Conservation (phyloP, 2,329 filamentous ascomycete genomes). For the Ophiostoma ulmi region DNA sequence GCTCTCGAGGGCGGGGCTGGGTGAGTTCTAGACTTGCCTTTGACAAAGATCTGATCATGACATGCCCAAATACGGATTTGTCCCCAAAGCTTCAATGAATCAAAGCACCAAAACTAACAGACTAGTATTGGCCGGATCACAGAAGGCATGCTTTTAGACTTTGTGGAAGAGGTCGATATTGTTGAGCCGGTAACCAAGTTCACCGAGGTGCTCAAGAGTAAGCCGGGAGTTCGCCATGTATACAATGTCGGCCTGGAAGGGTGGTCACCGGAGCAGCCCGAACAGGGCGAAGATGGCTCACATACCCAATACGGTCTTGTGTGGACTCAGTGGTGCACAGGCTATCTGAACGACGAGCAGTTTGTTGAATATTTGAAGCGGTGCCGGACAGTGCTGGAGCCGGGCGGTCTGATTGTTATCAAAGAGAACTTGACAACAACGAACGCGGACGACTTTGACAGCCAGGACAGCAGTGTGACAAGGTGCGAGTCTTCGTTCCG, state of each 20-base stretch:
- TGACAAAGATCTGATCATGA: not conserved
- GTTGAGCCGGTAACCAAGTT: conserved; percentile 84
- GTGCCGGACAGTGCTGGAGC: conserved; percentile 45
- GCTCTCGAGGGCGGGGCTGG: conserved; percentile 42
- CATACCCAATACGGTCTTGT: conserved; percentile 64
- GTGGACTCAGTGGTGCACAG: conserved; percentile 88
- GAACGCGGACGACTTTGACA: conserved; percentile 65
- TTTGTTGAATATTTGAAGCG: conserved; percentile 61
- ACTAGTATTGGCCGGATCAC: conserved; percentile 76
- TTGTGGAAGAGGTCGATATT: conserved; percentile 66
- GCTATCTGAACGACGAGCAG: conserved; percentile 71
- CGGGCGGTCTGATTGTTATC: conserved; percentile 57
- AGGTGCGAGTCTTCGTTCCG: conserved; percentile 68
- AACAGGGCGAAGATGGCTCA: not conserved
- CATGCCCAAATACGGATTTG: too few relatives aligned
- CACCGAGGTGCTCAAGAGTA: conserved; percentile 55
- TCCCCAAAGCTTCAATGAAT: too few relatives aligned
- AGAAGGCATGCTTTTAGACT: conserved; percentile 61
- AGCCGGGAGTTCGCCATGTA: conserved; percentile 56
- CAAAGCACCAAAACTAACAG: not conserved
- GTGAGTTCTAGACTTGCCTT: conserved; percentile 30
- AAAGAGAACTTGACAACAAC: conserved; percentile 71
- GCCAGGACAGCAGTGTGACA: conserved; percentile 71
- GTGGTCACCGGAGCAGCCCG: conserved; percentile 48
- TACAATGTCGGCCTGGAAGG: conserved; percentile 69